Base-by-base conservation (phyloP, 2,329 filamentous ascomycete species). In the Botrytis paeoniae region DNA sequence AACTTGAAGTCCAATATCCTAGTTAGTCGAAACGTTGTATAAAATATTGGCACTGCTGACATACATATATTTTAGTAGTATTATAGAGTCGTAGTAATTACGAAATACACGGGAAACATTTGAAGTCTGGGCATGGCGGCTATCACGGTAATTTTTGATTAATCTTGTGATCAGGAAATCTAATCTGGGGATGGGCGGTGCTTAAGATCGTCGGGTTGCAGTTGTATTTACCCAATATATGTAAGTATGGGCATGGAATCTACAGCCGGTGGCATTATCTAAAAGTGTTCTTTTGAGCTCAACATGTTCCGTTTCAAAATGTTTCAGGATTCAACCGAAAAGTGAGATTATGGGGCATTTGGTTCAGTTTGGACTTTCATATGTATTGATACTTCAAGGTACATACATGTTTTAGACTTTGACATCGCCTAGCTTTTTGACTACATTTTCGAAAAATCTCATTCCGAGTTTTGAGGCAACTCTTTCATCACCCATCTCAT, bases 391-490 rank as follows among this genome's bases (percentile, higher is more conserved):
- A 66, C 60, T 29, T 10, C 22, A 54, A 43, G 69, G 39, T 71
- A 65, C 43, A 1, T 65, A 32, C n/a, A 41, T 20, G 32, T 39
- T 45, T 77, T 68, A 78, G 29, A 78, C 73, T 43, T 72, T 76
- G 60, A 79, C 70, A 70, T 75, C 77, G 2, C 81, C 83, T 32
- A 86, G 76, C 61, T 77, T 81, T 76, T 84, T 84, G 35, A 86
- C 84, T 10, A 86, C 84, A 2, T 84, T 79, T 68, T 85, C 83
- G 73, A 84, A 84, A 61, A 85, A 84, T 3, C 75, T 79, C 78
- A 82, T 81, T 6, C 82, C 84, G 48, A 85, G 75, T 60, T 78
- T 80, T 39, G 82, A 81, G 0, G 82, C 84, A 7, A 84, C 83
- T 39, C 45, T 39, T 39, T 83, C 81, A 25, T 80, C 78, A n/a